phyloP scores from a whole-genome alignment of 257 asterid genomes.

The Leonotis leonurus region DNA sequence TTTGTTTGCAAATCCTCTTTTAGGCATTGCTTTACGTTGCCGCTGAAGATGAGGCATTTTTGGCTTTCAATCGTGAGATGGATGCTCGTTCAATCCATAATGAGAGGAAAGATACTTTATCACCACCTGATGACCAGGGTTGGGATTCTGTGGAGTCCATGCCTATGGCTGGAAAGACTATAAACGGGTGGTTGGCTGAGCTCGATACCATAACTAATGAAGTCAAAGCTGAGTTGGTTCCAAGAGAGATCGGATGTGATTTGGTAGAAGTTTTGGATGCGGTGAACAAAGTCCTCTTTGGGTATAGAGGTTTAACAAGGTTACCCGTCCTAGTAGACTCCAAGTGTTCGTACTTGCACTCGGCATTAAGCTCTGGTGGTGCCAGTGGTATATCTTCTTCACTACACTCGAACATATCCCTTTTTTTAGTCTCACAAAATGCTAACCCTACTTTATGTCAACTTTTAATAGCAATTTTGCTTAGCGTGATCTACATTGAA shows the following conservation, averaged over 20 bases:
- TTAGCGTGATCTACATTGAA: conserved; percentile 86
- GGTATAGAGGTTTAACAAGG: conserved; percentile 72
- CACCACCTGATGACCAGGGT: conserved; percentile 23
- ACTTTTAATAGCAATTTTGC: conserved; percentile 67
- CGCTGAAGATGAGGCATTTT: conserved; percentile 76
- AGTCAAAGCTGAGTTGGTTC: conserved; percentile 72
- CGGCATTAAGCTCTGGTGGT: conserved; percentile 61
- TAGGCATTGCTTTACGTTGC: conserved; percentile 81
- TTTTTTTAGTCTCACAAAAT: neutral
- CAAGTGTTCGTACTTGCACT: conserved; percentile 70
- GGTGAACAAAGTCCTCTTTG: conserved; percentile 70
- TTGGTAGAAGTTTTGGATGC: conserved; percentile 73
- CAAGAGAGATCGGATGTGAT: conserved; percentile 84
- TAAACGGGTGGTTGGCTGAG: conserved; percentile 67
- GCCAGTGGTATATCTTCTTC: conserved; percentile 56
- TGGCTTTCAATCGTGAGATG: conserved; percentile 61
- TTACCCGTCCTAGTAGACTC: conserved; percentile 60
- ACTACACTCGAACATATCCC: neutral
- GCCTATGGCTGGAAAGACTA: conserved; percentile 72
- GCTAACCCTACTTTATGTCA: conserved; percentile 1
- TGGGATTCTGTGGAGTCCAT: conserved; percentile 53
- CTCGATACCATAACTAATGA: conserved; percentile 68
- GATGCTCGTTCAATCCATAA: conserved; percentile 51
- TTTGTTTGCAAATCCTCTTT: neutral
- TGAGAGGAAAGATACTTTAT: conserved; percentile 44